These are phyloP conservation scores for Niveomyces coronatus DNA, from an alignment of 2,329 filamentous ascomycete species.

Conservation along the genomic window DNA sequence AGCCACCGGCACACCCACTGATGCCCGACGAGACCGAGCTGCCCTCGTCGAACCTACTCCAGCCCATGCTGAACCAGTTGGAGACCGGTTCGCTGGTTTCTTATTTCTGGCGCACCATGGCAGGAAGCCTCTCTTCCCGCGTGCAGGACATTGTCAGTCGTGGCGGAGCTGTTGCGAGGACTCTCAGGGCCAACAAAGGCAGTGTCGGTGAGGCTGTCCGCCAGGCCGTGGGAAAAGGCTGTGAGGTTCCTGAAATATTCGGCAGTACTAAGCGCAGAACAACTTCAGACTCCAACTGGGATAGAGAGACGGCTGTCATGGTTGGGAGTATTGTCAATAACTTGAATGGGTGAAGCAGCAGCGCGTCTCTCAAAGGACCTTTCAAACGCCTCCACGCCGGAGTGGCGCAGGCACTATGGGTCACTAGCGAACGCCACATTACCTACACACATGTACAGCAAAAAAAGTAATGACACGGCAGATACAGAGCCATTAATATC, in stretches of 20 bases:
- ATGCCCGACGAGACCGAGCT: constrained; percentile 31
- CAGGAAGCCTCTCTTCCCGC: constrained; percentile 61
- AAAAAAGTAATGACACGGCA: too few species aligned
- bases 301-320: constrained; percentile 91
- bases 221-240: constrained; percentile 74
- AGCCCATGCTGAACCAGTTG: constrained; percentile 63
- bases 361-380: too few species aligned
- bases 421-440: too few species aligned
- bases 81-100: constrained; percentile 81
- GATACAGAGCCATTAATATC: too few species aligned
- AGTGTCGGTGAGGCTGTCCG: constrained; percentile 66
- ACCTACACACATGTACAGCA: too few species aligned
- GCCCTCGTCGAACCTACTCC: constrained; percentile 46
- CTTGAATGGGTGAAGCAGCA: constrained; percentile 32
- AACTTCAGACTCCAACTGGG: constrained; percentile 53
- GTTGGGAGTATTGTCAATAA: constrained; percentile 67
- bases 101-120: constrained; percentile 89
- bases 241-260: constrained; percentile 52
- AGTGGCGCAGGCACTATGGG: too few species aligned
- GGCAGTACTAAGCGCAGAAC: constrained; percentile 31
- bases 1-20: constrained; percentile 59
- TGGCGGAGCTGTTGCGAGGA: constrained; percentile 75
- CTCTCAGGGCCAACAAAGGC: constrained; percentile 64
- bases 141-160: constrained; percentile 77
- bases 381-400: too few species aligned